A percentile compares a stretch with the other conserved stretches of the same genome.
Evolutionary conservation across 192 early-diverging fungal genomes (phyloP).

Genomic region (Thamnidium elegans): DNA sequence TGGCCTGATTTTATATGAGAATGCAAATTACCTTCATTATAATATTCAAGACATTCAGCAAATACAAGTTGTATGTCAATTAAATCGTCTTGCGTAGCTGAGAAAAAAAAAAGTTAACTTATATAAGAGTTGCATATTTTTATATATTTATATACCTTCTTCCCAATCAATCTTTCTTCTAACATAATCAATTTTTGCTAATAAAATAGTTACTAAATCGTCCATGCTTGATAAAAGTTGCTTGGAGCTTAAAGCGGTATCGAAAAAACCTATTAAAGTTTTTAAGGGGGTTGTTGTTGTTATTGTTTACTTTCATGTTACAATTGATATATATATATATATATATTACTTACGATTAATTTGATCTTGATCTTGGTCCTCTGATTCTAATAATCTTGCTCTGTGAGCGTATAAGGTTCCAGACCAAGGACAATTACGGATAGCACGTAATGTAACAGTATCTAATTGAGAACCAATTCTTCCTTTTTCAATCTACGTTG

Average conservation of each 20-base stretch:
- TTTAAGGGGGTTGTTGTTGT: too few relatives aligned
- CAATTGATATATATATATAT: too few relatives aligned
- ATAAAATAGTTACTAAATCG: conserved; percentile 35
- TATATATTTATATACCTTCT: conserved; percentile 27
- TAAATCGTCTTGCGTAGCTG: conserved; percentile 25
- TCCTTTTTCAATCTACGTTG: conserved; percentile 30
- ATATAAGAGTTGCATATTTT: too few relatives aligned
- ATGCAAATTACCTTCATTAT: conserved; percentile 25
- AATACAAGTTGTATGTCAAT: conserved; percentile 25
- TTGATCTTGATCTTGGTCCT: background rate
- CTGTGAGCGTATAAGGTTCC: conserved; percentile 62
- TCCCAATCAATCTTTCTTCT: conserved; percentile 35
- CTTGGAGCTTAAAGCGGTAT: conserved; percentile 25
- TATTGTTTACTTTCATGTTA: too few relatives aligned
- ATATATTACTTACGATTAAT: background rate
- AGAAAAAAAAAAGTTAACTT: too few relatives aligned
- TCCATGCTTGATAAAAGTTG: conserved; percentile 32
- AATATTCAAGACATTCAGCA: conserved; percentile 23
- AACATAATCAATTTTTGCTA: conserved; percentile 39
- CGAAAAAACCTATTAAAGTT: conserved; percentile 28
- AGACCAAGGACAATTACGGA: conserved; percentile 72
- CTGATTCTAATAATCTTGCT: conserved; percentile 32
- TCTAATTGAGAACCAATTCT: conserved; percentile 34
- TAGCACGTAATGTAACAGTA: conserved; percentile 46
- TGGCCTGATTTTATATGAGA: too few relatives aligned